phyloP scores from a whole-genome alignment of 1,139 yeast genomes.

The Kodamaea ohmeri region DNA sequence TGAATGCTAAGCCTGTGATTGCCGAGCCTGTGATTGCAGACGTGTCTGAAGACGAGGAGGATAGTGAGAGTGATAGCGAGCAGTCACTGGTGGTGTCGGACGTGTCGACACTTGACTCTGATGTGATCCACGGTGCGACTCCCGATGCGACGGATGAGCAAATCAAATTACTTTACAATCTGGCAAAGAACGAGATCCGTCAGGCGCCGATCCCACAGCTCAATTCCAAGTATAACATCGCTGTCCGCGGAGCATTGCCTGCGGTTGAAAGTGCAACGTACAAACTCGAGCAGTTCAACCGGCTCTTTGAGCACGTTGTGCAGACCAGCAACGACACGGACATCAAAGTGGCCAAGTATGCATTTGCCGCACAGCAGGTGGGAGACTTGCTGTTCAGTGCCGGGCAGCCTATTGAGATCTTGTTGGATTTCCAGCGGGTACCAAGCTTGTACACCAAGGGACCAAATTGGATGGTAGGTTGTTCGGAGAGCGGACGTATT shows the following conservation, averaged over 20 bases:
- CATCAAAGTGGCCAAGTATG: slow-evolving; percentile 24
- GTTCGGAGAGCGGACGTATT: slow-evolving; percentile 23
- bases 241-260: slow-evolving; percentile 13
- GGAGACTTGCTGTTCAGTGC: slow-evolving; percentile 41
- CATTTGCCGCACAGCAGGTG: slow-evolving; percentile 33
- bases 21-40: no score
- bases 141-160: slow-evolving; percentile 22
- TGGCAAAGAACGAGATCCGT: slow-evolving; percentile 34
- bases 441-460: slow-evolving; percentile 23
- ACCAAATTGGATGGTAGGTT: slow-evolving; percentile 39
- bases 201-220: slow-evolving; percentile 28
- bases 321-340: slow-evolving; percentile 11
- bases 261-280: slow-evolving; percentile 22
- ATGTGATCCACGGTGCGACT: slow-evolving; percentile 20
- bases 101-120: slow-evolving; percentile 23
- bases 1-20: no score
- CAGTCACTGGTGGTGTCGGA: slow-evolving; percentile 18
- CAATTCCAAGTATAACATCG: slow-evolving; percentile 11
- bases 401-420: slow-evolving; percentile 35
- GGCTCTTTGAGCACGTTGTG: slow-evolving; percentile 23
- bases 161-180: slow-evolving; percentile 33
- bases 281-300: slow-evolving; percentile 25
- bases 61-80: slow-evolving; percentile 15
- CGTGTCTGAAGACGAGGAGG: slow-evolving; percentile 1
- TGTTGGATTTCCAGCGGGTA: slow-evolving; percentile 33